phyloP scores from a whole-genome alignment of 345 rosid genomes.

The Heritiera fomes region DNA sequence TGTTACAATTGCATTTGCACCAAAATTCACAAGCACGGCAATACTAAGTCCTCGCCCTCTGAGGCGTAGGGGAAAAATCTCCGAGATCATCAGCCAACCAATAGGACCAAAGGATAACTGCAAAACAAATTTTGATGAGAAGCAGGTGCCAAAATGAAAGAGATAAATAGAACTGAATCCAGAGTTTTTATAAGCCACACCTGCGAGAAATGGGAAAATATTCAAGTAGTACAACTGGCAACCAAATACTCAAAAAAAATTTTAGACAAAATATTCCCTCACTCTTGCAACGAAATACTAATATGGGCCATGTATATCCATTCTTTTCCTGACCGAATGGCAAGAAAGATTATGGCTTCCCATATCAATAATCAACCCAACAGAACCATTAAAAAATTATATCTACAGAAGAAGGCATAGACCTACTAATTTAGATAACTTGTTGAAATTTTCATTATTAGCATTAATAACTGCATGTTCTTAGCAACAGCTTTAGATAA shows the following conservation, averaged over 20 bases:
- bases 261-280: not conserved
- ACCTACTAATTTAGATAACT: not conserved
- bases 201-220: not conserved
- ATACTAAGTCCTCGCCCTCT: constrained; percentile 88
- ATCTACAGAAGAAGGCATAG: not conserved
- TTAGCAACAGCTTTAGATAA: not conserved
- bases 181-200: not conserved
- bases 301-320: not conserved
- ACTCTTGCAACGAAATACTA: not conserved
- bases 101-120: constrained; percentile 98
- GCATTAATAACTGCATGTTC: not conserved
- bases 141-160: not conserved
- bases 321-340: not conserved
- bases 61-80: constrained; percentile 78
- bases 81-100: constrained; percentile 97
- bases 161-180: not conserved
- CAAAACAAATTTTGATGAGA: constrained; percentile 29
- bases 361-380: not conserved
- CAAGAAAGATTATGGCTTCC: not conserved
- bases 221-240: not conserved
- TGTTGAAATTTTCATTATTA: not conserved
- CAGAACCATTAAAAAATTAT: not conserved
- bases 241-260: not conserved
- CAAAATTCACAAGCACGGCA: constrained; percentile 91
- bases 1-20: constrained; percentile 91